phyloP scores from a whole-genome alignment of 2,329 filamentous ascomycete species.

The Parasarocladium wereldwijsianum region DNA sequence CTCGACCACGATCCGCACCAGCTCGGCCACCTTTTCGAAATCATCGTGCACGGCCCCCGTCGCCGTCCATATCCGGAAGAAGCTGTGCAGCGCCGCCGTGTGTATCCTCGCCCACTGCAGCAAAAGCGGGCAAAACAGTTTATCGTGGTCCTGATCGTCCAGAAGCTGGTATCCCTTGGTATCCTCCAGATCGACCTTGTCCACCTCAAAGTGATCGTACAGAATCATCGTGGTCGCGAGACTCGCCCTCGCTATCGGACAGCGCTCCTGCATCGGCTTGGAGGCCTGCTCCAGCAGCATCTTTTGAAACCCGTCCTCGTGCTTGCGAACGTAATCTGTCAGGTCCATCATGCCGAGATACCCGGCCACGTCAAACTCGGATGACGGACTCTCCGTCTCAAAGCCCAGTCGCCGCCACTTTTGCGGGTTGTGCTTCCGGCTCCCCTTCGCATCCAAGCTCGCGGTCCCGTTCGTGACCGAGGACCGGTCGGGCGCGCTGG shows the following conservation, averaged over 20 bases:
- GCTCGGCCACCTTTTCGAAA: slow-evolving; percentile 83
- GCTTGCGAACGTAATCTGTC: slow-evolving; percentile 81
- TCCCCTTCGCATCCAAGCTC: slow-evolving; percentile 37
- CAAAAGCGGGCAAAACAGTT: slow-evolving; percentile 71
- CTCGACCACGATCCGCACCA: slow-evolving; percentile 80
- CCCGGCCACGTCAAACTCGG: slow-evolving; percentile 73
- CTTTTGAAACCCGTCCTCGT: slow-evolving; percentile 88
- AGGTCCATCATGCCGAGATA: slow-evolving; percentile 97
- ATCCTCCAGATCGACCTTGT: slow-evolving; percentile 68
- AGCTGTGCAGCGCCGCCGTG: slow-evolving; percentile 69
- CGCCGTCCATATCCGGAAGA: slow-evolving; percentile 84
- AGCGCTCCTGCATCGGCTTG: slow-evolving; percentile 55
- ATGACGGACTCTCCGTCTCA: slow-evolving; percentile 71
- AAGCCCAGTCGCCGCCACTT: slow-evolving; percentile 93
- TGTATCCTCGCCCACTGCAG: slow-evolving; percentile 90
- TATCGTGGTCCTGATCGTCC: slow-evolving; percentile 69
- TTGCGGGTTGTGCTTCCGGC: slow-evolving; percentile 64
- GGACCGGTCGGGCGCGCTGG: slow-evolving; percentile 53
- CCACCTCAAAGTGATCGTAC: slow-evolving; percentile 92
- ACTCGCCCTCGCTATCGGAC: slow-evolving; percentile 76
- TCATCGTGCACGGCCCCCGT: slow-evolving; percentile 76
- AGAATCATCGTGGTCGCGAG: slow-evolving; percentile 75
- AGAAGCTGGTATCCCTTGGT: slow-evolving; percentile 58
- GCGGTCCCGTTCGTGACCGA: slow-evolving; percentile 22
- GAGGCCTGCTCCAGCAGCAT: slow-evolving; percentile 78